Evolutionary conservation across 495 filamentous ascomycete species (phyloP), one percentile per base, ranked within the genome.

Genomic region (Podospora pseudoanserina): DNA sequence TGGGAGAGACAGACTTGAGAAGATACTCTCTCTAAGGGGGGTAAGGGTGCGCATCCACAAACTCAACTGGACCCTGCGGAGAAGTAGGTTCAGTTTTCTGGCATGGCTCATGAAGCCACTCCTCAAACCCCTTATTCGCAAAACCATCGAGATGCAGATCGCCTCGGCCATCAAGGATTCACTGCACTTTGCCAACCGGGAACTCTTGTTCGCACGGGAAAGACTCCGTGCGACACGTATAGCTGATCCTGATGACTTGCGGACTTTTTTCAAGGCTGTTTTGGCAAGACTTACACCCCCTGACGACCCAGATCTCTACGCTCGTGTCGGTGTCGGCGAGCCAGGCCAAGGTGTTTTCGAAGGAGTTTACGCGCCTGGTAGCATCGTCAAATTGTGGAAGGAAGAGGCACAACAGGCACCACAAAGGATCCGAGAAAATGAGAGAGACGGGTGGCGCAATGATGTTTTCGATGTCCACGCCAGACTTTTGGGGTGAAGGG

Each of bases 31-130:
- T 0, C 87, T 97, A 15, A 85, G 86, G 28, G 84, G 83, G 18
- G 93, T 96, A 9, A 82, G 86, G 5, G 93, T 96, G 4, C 85
- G 85, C 67, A 90, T 97, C 70, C 93, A 97, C 81, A 94, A 94
- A 71, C 86, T 98, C 2, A 86, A 88, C 70, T 98, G 92, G 79
- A 87, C 81, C 4, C 80, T 97, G 5, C 85, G 87, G 15, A 87
- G 88, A 71, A 91, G 88, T 76, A 90, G 87, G 73, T 91, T 96
- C 78, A 85, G 83, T 39, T 90, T 89, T 75, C 71, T 96, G 0
- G 84, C 89, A 13, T 97, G 92, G 92, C 77, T 96, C 54, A 83
- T 95, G 72, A 94, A 94, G 75, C 94, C 94, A 0, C 76, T 98
- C 60, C 81, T 98, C 16, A 90, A 89, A 34, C 92, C 91, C 3